phyloP scores from a whole-genome alignment of 345 rosid genomes.

The Eucalyptus curtisii region DNA sequence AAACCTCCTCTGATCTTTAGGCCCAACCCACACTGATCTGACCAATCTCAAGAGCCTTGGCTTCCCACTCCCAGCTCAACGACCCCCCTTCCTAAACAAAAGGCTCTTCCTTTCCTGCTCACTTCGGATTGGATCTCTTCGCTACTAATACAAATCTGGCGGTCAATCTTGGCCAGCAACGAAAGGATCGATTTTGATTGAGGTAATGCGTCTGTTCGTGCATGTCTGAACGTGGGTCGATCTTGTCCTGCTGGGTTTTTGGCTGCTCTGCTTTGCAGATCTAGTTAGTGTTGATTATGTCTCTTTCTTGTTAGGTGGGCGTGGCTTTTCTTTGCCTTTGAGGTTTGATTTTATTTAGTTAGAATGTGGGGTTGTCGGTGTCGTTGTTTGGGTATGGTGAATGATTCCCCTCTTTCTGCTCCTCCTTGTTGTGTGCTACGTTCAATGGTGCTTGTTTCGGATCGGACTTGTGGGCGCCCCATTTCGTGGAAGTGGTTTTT shows the following conservation, averaged over 20 bases:
- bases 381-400: neutral
- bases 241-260: neutral
- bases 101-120: neutral
- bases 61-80: neutral
- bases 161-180: neutral
- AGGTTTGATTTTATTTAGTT: neutral
- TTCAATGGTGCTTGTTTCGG: neutral
- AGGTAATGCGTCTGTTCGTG: neutral
- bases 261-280: neutral
- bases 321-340: neutral
- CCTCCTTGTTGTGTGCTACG: neutral
- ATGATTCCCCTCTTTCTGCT: neutral
- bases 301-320: neutral
- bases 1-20: neutral
- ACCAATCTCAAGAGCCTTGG: neutral
- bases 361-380: neutral
- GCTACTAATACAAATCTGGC: neutral
- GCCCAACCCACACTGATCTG: neutral
- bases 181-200: neutral
- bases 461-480: neutral
- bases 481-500: neutral
- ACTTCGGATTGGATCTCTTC: neutral
- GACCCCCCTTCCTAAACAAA: neutral
- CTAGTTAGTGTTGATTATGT: neutral
- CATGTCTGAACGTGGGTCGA: neutral